Conservation (phyloP, 1,284 basidiomycete species). For the Tylopilus orsonianus region DNA sequence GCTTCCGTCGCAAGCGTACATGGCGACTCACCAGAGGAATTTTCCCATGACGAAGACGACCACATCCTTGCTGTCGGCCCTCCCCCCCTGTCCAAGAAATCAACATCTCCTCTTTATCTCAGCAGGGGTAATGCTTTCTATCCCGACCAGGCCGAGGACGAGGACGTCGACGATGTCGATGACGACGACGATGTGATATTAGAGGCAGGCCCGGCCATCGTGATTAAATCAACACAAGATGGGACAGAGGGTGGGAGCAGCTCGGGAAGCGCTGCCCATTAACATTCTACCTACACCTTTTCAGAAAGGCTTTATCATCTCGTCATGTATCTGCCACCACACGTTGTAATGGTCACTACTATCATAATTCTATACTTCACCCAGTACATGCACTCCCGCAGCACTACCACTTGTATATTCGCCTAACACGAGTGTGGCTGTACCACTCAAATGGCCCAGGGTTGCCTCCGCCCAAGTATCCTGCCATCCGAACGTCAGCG, state of each 20-base stretch:
- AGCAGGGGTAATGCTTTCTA: constrained; percentile 36
- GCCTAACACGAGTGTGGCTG: constrained; percentile 8
- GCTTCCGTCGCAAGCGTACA: constrained; percentile 49
- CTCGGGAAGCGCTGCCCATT: constrained; percentile 29
- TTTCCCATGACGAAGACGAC: constrained; percentile 43
- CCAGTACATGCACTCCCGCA: too few species aligned
- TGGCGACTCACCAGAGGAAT: constrained; percentile 26
- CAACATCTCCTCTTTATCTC: constrained; percentile 37
- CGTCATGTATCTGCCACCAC: constrained; percentile 19
- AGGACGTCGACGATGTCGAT: constrained; percentile 37
- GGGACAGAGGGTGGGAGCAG: constrained; percentile 26
- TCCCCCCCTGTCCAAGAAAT: constrained; percentile 39
- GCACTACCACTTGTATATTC: too few species aligned
- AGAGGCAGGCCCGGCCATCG: constrained; percentile 61
- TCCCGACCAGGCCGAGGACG: constrained; percentile 40
- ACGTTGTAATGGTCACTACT: constrained; percentile 17
- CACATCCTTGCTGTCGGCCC: constrained; percentile 54
- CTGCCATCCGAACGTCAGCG: too few species aligned
- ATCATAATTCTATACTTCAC: constrained; percentile 13
- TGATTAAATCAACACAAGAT: constrained; percentile 39
- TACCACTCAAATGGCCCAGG: neutral
- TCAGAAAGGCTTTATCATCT: constrained; percentile 15
- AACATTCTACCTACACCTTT: constrained; percentile 16
- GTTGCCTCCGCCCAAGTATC: neutral
- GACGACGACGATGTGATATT: constrained; percentile 57